Conservation (phyloP, 2,329 filamentous ascomycete genomes). For the Tolypocladium paradoxum region DNA sequence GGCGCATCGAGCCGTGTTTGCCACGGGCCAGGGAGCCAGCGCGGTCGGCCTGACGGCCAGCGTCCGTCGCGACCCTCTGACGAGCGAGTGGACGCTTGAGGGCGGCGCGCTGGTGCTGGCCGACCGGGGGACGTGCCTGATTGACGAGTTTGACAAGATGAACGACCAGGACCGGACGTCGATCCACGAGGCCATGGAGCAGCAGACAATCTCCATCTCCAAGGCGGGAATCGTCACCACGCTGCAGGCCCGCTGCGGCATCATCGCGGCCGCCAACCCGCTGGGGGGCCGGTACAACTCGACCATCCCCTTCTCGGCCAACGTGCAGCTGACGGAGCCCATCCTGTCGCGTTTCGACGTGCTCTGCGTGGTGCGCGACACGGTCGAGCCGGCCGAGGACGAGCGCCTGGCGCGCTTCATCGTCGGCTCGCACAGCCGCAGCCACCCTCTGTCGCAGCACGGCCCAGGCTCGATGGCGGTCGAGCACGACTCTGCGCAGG, state of each 20-base stretch:
- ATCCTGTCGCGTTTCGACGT: slow-evolving; percentile 98
- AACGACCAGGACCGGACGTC: slow-evolving; percentile 97
- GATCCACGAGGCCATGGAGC: slow-evolving; percentile 99
- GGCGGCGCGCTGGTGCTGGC: slow-evolving; percentile 91
- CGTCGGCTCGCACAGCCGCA: slow-evolving; percentile 84
- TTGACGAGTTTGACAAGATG: slow-evolving; percentile 99
- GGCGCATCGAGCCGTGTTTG: slow-evolving; percentile 91
- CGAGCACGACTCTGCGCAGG: slow-evolving; percentile 41
- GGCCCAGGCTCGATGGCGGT: slow-evolving; percentile 48
- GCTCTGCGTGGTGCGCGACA: slow-evolving; percentile 89
- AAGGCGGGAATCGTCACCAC: slow-evolving; percentile 98
- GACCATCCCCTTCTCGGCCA: slow-evolving; percentile 89
- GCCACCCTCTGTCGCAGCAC: slow-evolving; percentile 57
- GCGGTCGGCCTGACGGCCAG: slow-evolving; percentile 96
- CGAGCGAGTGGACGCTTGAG: slow-evolving; percentile 94
- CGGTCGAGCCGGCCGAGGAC: slow-evolving; percentile 84
- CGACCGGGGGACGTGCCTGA: slow-evolving; percentile 88
- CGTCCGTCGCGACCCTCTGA: slow-evolving; percentile 89
- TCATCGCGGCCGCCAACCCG: slow-evolving; percentile 93
- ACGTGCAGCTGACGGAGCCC: slow-evolving; percentile 92
- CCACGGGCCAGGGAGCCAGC: slow-evolving; percentile 92
- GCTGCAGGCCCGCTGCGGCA: slow-evolving; percentile 87
- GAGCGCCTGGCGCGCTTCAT: slow-evolving; percentile 92
- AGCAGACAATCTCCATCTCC: slow-evolving; percentile 98
- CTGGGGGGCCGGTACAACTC: slow-evolving; percentile 95